Base-by-base conservation (phyloP, 495 filamentous ascomycete genomes). In the Pseudoneurospora amorphoporcata region DNA sequence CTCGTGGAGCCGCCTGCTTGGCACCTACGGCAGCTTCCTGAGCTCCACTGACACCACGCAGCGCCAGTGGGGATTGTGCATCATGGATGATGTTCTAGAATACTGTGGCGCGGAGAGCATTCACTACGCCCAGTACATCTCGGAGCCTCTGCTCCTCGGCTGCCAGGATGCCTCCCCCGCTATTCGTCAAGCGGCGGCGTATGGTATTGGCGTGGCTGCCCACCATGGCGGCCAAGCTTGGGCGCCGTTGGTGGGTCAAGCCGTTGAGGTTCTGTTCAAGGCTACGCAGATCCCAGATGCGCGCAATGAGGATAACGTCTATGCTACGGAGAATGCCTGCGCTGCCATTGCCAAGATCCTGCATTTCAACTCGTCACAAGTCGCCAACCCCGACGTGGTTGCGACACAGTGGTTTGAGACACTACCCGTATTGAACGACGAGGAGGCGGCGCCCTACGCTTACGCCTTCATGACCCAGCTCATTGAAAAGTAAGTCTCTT, bases 21-120 rank as follows among this genome's bases (percentile, higher is more conserved):
- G 82, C 14, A 96, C 92, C 69, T 99, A 98, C 81, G 89, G 93
- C 73, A 84, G 85, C 32, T 98, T 98, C 79, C 90, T 97, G 79
- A 90, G 88, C 47, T 96, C 92, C 73, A 75, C 82, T 19, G 96
- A 98, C 78, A 88, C 94, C 0, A 98, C 95, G 8, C 95, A 98
- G 81, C 90, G 96, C 8, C 96, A 99, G 79, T 99, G 96, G 96
- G 95, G 94, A 16, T 86, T 98, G 70, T 99, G 96, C 84, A 98
- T 99, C 77, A 92, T 97, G 87, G 96, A 99, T 79, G 96, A 99
- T 75, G 94, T 98, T 19, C 87, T 99, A 37, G 96, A 99, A 78
- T 99, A 98, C 84, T 98, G 95, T 77, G 93, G 94, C 6, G 86
- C 88, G 1, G 88, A 96, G 65, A 92, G 91, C 71, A 95, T 90